Percentiles rank a stretch among this genome's conserved stretches.
These are phyloP conservation scores for Geoglossum glabrum DNA, from an alignment of 495 filamentous ascomycete genomes.

Conservation along the genomic window DNA sequence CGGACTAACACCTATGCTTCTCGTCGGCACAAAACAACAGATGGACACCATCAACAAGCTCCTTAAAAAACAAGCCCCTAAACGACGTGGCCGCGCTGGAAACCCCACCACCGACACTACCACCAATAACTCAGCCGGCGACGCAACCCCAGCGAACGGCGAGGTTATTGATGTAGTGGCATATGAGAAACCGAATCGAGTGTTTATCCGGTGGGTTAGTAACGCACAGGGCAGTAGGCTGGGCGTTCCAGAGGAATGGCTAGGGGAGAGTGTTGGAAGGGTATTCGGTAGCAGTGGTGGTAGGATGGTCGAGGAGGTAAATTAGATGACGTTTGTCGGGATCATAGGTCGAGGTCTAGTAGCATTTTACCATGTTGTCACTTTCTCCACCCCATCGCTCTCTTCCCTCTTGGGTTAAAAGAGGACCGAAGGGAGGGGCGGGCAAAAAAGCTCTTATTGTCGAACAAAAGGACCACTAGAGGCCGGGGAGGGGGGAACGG, in stretches of 20 bases:
- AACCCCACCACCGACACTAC: slow-evolving; percentile 23
- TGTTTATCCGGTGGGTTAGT: slow-evolving; percentile 64
- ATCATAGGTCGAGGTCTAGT: too few species aligned
- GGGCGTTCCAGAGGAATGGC: slow-evolving; percentile 66
- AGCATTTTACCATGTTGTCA: too few species aligned
- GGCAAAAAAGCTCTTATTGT: too few species aligned
- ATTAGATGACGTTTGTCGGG: not conserved
- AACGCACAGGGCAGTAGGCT: slow-evolving; percentile 44
- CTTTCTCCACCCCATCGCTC: too few species aligned
- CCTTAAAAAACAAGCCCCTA: slow-evolving; percentile 86
- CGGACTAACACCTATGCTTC: not conserved
- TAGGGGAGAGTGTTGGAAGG: slow-evolving; percentile 44
- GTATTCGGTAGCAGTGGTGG: slow-evolving; percentile 24
- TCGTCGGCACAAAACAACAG: slow-evolving; percentile 20
- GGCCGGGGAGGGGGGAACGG: too few species aligned
- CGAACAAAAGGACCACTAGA: too few species aligned
- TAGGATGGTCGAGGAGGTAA: not conserved
- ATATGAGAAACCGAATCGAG: slow-evolving; percentile 36
- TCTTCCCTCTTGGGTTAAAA: too few species aligned
- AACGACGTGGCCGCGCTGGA: slow-evolving; percentile 38
- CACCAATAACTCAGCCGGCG: slow-evolving; percentile 30
- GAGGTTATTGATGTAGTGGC: slow-evolving; percentile 16
- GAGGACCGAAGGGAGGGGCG: too few species aligned
- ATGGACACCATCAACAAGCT: slow-evolving; percentile 98
- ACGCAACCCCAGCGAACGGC: slow-evolving; percentile 31